Conservation (phyloP, 2,329 filamentous ascomycete genomes). For the Balansia obtecta region DNA sequence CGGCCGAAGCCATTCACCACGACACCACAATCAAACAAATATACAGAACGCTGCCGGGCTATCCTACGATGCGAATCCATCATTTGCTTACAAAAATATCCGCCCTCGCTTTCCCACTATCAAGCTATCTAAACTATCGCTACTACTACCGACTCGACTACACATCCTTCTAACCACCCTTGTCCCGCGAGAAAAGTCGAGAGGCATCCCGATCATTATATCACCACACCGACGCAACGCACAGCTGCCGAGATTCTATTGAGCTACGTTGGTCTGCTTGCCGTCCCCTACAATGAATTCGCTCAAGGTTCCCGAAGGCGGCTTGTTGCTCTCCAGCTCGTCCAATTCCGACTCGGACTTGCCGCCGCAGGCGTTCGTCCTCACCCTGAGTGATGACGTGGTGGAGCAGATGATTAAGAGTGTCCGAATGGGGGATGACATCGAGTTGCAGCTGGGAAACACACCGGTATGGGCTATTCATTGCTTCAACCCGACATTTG, state of each 20-base stretch:
- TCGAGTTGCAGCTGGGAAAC: constrained; percentile 45
- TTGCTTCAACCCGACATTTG: background rate
- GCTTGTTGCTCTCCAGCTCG: constrained; percentile 43
- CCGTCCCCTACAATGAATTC: constrained; percentile 30
- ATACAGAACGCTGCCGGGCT: constrained; percentile 5
- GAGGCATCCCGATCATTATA: background rate
- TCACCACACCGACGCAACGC: background rate
- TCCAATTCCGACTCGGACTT: constrained; percentile 29
- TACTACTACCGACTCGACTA: background rate
- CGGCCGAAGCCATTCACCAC: constrained; percentile 1
- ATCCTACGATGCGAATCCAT: constrained; percentile 2
- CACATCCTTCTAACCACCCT: background rate
- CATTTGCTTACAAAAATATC: background rate
- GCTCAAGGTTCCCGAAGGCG: constrained; percentile 43
- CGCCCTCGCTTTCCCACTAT: background rate
- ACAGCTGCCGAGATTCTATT: background rate
- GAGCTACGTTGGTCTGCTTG: background rate
- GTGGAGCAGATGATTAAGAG: constrained; percentile 52
- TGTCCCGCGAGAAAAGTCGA: background rate
- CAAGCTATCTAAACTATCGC: background rate
- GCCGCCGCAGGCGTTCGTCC: constrained; percentile 43
- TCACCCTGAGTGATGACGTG: constrained; percentile 43
- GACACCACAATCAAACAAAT: constrained; percentile 1
- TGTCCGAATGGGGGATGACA: constrained; percentile 41
- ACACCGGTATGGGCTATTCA: constrained; percentile 40